Base-by-base conservation (phyloP, 2,329 filamentous ascomycete genomes). In the Cephalotrichum gorgonifer region DNA sequence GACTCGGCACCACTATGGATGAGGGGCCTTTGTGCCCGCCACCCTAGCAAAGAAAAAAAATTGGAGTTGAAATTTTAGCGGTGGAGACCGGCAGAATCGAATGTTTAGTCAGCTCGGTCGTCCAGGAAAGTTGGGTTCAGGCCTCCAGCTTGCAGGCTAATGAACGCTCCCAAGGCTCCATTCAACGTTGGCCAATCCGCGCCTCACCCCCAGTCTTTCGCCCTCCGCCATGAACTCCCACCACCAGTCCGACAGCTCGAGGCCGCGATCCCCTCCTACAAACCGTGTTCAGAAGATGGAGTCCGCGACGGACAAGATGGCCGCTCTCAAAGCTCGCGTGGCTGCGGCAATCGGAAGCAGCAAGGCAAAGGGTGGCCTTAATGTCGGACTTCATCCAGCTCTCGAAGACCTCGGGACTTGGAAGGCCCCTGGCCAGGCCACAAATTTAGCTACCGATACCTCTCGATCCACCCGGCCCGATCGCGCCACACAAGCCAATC, bases 251-350 rank as follows among this genome's bases (percentile, higher is more conserved):
- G 22, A 25, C 25, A n/a, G 25, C 31, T 5, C 25, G 12, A 5
- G 30, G 26, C 14, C 31, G 9, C n/a, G 45, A 27, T 22, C n/a
- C 15, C 9, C 39, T 31, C 35, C 35, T 20, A 20, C 35, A 2
- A 35, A 42, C 23, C 38, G 35, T 20, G 28, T 48, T 17, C 39
- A 39, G n/a, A 43, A 49, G 27, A 31, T 30, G 33, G 41, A 49
- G 27, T 49, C 47, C 17, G 71, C 78, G 54, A 74, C 83, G 60
- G 74, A 88, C 65, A 74, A 79, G 54, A 72, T 91, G 55, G 88
- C 87, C 44, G 83, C 85, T 41, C 76, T 94, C 61, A 90, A 85
- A 64, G 86, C 86, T 23, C 78, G 87, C 56, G 85, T 93, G 12
- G 85, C 85, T 44, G 86, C 86, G 45, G 86, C 86, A 48, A 85